Evolutionary conservation across 306 rosid genomes (phyloP), one percentile per base, ranked within the genome.

Genomic region (Coriaria nepalensis): DNA sequence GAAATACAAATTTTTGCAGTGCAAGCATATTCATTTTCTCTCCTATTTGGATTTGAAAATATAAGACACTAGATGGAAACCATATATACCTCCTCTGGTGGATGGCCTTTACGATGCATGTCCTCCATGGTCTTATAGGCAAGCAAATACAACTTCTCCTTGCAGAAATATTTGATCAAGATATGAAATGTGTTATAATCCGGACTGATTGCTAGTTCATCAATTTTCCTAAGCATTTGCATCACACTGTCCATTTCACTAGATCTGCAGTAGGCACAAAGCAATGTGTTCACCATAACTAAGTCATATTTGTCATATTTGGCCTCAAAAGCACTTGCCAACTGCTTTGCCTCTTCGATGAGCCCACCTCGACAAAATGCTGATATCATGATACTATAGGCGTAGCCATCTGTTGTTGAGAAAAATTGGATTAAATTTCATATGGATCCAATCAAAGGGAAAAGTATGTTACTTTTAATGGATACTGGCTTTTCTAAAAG

Each of bases 221-320:
- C 97, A 90, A 90, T 90, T 72, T 84, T 90, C 75, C 55, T 74
- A 57, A 90, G 75, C 74, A 81, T 76, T 81, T 79, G 83, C 93
- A 81, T 90, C 37, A 81, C 93, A 43, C 93, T 84, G 45, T 81
- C 86, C 87, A 79, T 90, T 72, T 90, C 97, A 20, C 95, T 95
- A n/a, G 69, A 82, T 69, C 93, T 74, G 68, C 95, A 90, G 68
- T 84, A 90, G 55, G 97, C 95, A 67, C 92, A 90, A 55, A 90
- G 81, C 87, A 84, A 81, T 20, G 93, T 70, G 58, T 90, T 90
- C 73, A 77, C 63, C 70, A 84, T 72, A 61, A 90, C 97, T 55
- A 90, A 46, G 60, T 90, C 97, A 70, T 81, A 90, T 73, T 55
- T 90, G 62, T 75, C 63, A 47, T 53, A 73, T 38, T 82, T 77